Evolutionary conservation across 108 stramenopile genomes (phyloP).

Genomic region (Nannochloropsis salina): DNA sequence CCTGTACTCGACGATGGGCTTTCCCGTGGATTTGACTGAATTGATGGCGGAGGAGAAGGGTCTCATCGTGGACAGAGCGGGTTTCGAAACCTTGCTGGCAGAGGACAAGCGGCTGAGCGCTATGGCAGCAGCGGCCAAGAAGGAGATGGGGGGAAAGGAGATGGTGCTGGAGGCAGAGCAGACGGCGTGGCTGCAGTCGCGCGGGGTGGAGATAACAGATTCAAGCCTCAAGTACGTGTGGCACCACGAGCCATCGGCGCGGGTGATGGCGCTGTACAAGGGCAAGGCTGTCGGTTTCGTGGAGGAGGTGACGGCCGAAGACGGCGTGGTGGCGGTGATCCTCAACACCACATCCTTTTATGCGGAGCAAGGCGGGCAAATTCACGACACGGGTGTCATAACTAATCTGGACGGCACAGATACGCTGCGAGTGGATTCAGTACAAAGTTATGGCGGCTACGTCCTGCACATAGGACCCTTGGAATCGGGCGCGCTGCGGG

Average conservation of each 20-base stretch:
- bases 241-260: slow-evolving; percentile 66
- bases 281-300: slow-evolving; percentile 79
- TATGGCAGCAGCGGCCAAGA: slow-evolving; percentile 50
- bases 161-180: slow-evolving; percentile 95
- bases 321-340: slow-evolving; percentile 75
- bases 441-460: slow-evolving; percentile 80
- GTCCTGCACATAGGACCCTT: slow-evolving; percentile 67
- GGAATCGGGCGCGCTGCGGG: slow-evolving; percentile 59
- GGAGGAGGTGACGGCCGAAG: slow-evolving; percentile 55
- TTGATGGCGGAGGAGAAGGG: slow-evolving; percentile 97
- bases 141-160: slow-evolving; percentile 76
- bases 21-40: slow-evolving; percentile 93
- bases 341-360: slow-evolving; percentile 89
- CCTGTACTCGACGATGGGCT: slow-evolving; percentile 95
- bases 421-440: slow-evolving; percentile 66
- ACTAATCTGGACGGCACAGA: slow-evolving; percentile 22
- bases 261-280: slow-evolving; percentile 75
- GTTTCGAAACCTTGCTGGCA: slow-evolving; percentile 81
- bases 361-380: slow-evolving; percentile 94
- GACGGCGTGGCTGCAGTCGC: slow-evolving; percentile 73
- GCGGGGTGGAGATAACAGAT: slow-evolving; percentile 69
- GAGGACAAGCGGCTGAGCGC: slow-evolving; percentile 66
- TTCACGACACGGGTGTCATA: slow-evolving; percentile 75
- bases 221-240: slow-evolving; percentile 79
- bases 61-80: slow-evolving; percentile 78